phyloP scores from a whole-genome alignment of 1,139 yeast species.

The Zhuliangozyma parablackwelliae region DNA sequence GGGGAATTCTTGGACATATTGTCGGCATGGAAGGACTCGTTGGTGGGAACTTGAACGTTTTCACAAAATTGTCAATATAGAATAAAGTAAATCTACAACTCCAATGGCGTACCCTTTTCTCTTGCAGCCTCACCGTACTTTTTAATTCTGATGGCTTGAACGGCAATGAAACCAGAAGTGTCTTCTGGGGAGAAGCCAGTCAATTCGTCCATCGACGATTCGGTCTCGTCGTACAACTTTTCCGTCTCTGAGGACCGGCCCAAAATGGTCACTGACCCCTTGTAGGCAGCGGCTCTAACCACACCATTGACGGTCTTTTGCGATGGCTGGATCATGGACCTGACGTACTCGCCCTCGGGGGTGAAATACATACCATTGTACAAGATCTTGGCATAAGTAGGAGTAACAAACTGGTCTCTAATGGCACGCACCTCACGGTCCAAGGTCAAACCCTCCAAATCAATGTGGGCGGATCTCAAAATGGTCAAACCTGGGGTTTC shows the following conservation, averaged over 20 bases:
- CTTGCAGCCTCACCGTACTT: slow-evolving; percentile 95
- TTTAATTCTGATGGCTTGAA: slow-evolving; percentile 96
- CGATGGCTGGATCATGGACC: slow-evolving; percentile 90
- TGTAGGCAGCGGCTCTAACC: slow-evolving; percentile 90
- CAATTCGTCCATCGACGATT: slow-evolving; percentile 97
- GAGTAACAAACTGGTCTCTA: slow-evolving; percentile 94
- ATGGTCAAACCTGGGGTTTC: slow-evolving; percentile 98
- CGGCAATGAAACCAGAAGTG: slow-evolving; percentile 95
- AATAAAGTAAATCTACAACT: background rate
- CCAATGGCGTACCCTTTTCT: slow-evolving; percentile 58
- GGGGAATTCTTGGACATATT: slow-evolving; percentile 15
- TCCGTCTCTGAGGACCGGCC: slow-evolving; percentile 96
- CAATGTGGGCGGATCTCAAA: slow-evolving; percentile 90
- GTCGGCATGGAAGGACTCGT: slow-evolving; percentile 15
- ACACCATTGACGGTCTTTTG: slow-evolving; percentile 94
- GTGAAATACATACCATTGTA: slow-evolving; percentile 98
- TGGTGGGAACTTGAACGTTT: background rate
- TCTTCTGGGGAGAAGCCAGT: slow-evolving; percentile 98
- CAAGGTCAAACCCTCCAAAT: slow-evolving; percentile 91
- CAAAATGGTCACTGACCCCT: slow-evolving; percentile 76
- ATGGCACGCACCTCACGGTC: slow-evolving; percentile 97
- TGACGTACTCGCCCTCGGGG: slow-evolving; percentile 95
- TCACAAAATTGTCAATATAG: background rate
- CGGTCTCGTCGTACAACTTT: slow-evolving; percentile 95
- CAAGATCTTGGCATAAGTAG: slow-evolving; percentile 81